Base-by-base conservation (phyloP, 257 asterid genomes). In the Ballota nigra region DNA sequence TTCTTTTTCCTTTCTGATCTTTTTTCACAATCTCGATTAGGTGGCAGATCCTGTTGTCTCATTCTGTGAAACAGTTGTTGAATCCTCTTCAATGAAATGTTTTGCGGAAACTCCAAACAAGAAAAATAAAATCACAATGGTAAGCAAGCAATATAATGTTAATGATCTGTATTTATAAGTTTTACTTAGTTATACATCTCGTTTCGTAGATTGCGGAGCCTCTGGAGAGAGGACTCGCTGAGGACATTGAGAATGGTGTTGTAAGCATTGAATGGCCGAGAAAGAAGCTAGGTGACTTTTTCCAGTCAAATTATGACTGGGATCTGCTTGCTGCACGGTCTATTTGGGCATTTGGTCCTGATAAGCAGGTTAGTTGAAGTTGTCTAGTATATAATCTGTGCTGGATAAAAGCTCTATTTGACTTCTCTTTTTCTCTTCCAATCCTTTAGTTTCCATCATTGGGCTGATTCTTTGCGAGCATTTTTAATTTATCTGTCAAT, bases 41-140 rank as follows among this genome's bases (percentile, higher is more conserved):
- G 99, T 91, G 71, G 99, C 98, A 33, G 99, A 95, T 81, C 99
- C 99, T 55, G 99, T 95, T 57, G 99, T 95, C 78, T 88, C 99
- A 5, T 95, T 95, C 75, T 92, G 98, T 78, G 99, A 95, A 81
- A 95, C 99, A 18, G 99, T 95, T 6, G 98, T 95, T 66, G 99
- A 95, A 64, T 84, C 99, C 7, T 95, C 99, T 74, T 95, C 99
- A 9, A 88, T 95, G 98, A 92, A 89, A 74, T 95, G 99, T 78
- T 95, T 91, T 81, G 99, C 98, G 34, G 99, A 95, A 81, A 95
- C 99, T 60, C 97, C 99, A 2, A 95, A 95, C 87, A 92, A 91
- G 86, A 95, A 89, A 77, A 95, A 95, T 61, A 95, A 92, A 83
- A 91, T 95, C 75, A 95, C 99, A 70, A 95, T 95, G 99, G 99